Conservation (phyloP, 2,329 filamentous ascomycete species). For the Orbilia blumenaviensis region DNA sequence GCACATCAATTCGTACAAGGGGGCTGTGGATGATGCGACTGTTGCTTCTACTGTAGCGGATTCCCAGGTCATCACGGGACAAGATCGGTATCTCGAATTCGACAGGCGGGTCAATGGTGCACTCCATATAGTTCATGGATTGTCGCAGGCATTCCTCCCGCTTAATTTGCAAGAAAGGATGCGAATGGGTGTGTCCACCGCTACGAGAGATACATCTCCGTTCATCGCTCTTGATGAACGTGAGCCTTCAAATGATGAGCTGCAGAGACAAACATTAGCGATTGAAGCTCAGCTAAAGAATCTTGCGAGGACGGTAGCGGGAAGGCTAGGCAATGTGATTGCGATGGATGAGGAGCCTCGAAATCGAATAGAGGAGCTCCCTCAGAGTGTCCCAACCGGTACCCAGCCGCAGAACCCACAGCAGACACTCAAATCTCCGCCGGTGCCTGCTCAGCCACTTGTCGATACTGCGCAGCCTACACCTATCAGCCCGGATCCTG, state of each 20-base stretch:
- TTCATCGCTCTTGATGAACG: slow-evolving; percentile 43
- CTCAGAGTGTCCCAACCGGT: slow-evolving; percentile 41
- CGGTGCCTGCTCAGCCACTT: background rate
- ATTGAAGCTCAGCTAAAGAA: slow-evolving; percentile 38
- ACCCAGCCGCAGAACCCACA: slow-evolving; percentile 9
- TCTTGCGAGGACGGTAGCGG: slow-evolving; percentile 34
- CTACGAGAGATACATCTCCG: slow-evolving; percentile 25
- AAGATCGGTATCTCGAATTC: slow-evolving; percentile 41
- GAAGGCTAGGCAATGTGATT: slow-evolving; percentile 5
- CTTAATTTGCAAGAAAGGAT: slow-evolving; percentile 43
- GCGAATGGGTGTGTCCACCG: slow-evolving; percentile 12
- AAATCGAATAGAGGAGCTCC: slow-evolving; percentile 44
- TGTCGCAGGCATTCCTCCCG: slow-evolving; percentile 44
- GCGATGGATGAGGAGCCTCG: slow-evolving; percentile 28
- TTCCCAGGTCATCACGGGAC: slow-evolving; percentile 34
- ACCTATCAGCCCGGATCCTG: background rate
- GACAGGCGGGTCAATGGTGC: slow-evolving; percentile 45
- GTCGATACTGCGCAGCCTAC: background rate
- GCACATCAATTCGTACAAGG: slow-evolving; percentile 15
- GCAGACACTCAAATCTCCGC: slow-evolving; percentile 8
- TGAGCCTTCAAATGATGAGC: slow-evolving; percentile 40
- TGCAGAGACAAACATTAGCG: slow-evolving; percentile 38
- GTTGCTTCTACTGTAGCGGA: slow-evolving; percentile 41
- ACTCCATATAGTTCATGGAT: slow-evolving; percentile 34
- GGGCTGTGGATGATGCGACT: slow-evolving; percentile 25